Base-by-base conservation (phyloP, 2,329 filamentous ascomycete species). In the Phaeoacremonium minimum region DNA sequence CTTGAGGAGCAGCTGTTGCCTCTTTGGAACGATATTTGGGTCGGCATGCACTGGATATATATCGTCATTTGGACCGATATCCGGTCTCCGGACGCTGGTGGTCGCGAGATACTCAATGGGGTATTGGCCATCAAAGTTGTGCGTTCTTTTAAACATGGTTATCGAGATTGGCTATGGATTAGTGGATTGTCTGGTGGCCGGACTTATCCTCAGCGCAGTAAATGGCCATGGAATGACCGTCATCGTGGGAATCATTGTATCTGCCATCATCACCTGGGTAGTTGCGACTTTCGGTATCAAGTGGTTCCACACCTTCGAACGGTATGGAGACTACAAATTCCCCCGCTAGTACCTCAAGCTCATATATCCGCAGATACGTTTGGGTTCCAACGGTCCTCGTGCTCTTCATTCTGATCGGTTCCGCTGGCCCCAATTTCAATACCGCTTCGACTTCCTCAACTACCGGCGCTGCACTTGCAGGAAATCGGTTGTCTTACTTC, bases 201-300 rank as follows among this genome's bases (percentile, higher is more conserved):
- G 80, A 0, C 80, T 83, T 49, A 81, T 83, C 15, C 59, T 85
- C 4, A 80, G 75, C 7, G 79, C 79, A 4, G 74, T 84, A 4
- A 65, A 70, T 44, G 67, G 64, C 14, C 66, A 57, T 42, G 66
- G 57, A 42, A 66, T 83, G 56, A 76, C 74, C 5, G 69, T 83
- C n/a, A 68, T 76, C 31, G 79, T 83, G 4, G 79, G 80, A 48
- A 83, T 84, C 44, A 65, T 83, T 20, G 73, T 83, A 34, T 71
- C 78, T 15, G 76, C 76, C 3, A 48, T 80, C 18, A 71, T 83
- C 28, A 74, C 73, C 15, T 80, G 75, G 72, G 58, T 65, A 4
- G 68, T 84, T 30, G 77, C 77, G 1, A 79, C 75, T 1, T 83
- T 83, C 49, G 80, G 80, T 1, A 82, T 83, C 48, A 70, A 69